Conservation (phyloP, 805 yeast genomes). For the Candida sakaeoensis region DNA sequence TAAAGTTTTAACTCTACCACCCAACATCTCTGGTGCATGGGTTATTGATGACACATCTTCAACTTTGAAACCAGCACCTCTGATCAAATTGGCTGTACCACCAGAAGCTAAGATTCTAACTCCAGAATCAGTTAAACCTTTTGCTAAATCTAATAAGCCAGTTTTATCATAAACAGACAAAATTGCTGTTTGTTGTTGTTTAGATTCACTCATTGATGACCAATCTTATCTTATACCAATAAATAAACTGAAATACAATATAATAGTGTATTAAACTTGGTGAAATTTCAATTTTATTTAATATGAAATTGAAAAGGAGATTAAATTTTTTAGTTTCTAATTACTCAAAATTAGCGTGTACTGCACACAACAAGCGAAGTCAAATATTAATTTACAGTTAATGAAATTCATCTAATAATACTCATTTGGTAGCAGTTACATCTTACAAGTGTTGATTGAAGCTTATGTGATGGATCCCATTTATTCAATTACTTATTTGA, state of each 20-base stretch:
- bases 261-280: too few species aligned
- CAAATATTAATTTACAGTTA: background rate
- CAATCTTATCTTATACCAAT: background rate
- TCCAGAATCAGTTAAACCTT: constrained; percentile 83
- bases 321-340: background rate
- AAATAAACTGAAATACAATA: background rate
- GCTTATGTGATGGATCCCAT: too few species aligned
- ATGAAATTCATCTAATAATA: background rate
- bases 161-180: constrained; percentile 97
- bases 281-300: background rate
- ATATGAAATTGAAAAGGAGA: background rate
- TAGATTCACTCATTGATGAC: constrained; percentile 19
- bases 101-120: constrained; percentile 96
- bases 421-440: background rate
- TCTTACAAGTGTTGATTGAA: too few species aligned
- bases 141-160: constrained; percentile 91
- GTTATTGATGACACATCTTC: constrained; percentile 94
- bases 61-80: constrained; percentile 98
- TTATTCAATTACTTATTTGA: background rate
- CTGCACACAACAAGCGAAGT: background rate
- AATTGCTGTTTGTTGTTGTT: constrained; percentile 78
- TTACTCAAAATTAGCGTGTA: background rate
- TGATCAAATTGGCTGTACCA: constrained; percentile 90
- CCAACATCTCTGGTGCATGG: constrained; percentile 98
- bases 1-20: constrained; percentile 96